A percentile compares a stretch with the other conserved stretches of the same genome.
Conservation (phyloP, 768 basidiomycete species). For the Kwoniella sp. region DNA sequence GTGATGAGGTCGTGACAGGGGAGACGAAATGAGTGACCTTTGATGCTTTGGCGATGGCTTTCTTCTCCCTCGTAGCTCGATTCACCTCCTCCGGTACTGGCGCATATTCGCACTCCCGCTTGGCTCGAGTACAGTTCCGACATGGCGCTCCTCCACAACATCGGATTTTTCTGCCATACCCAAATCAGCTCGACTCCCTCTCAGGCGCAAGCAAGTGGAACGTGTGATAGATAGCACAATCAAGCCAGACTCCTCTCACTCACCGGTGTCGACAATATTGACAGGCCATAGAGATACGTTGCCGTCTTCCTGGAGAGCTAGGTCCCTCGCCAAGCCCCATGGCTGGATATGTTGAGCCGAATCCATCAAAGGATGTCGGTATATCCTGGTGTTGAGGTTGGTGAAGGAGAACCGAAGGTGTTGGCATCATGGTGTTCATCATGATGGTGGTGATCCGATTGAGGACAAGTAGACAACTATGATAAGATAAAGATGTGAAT, state of each 20-base stretch:
- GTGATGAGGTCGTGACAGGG: slow-evolving; percentile 30
- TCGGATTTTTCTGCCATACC: slow-evolving; percentile 40
- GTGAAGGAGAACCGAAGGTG: slow-evolving; percentile 38
- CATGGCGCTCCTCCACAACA: slow-evolving; percentile 50
- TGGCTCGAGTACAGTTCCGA: slow-evolving; percentile 46
- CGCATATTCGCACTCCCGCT: slow-evolving; percentile 45
- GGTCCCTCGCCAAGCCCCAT: slow-evolving; percentile 14
- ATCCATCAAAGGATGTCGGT: slow-evolving; percentile 26
- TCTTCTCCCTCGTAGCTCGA: slow-evolving; percentile 48
- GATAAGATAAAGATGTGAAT: background rate
- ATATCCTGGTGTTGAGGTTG: slow-evolving; percentile 20
- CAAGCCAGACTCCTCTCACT: slow-evolving; percentile 9
- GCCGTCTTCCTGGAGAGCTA: slow-evolving; percentile 31
- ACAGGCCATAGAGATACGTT: slow-evolving; percentile 50
- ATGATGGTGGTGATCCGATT: slow-evolving; percentile 3
- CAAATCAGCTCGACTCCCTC: background rate
- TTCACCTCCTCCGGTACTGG: slow-evolving; percentile 54
- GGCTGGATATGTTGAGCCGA: slow-evolving; percentile 21
- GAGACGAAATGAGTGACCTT: slow-evolving; percentile 21
- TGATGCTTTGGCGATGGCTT: slow-evolving; percentile 44
- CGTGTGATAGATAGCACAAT: background rate
- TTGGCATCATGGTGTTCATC: slow-evolving; percentile 25
- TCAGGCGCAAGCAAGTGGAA: background rate
- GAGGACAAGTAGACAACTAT: too few relatives aligned
- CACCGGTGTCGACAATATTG: slow-evolving; percentile 51